Percentiles rank a stretch among this genome's conserved stretches.
These are phyloP conservation scores for Boletus barrowsii DNA, from an alignment of 768 basidiomycete genomes.

Conservation along the genomic window DNA sequence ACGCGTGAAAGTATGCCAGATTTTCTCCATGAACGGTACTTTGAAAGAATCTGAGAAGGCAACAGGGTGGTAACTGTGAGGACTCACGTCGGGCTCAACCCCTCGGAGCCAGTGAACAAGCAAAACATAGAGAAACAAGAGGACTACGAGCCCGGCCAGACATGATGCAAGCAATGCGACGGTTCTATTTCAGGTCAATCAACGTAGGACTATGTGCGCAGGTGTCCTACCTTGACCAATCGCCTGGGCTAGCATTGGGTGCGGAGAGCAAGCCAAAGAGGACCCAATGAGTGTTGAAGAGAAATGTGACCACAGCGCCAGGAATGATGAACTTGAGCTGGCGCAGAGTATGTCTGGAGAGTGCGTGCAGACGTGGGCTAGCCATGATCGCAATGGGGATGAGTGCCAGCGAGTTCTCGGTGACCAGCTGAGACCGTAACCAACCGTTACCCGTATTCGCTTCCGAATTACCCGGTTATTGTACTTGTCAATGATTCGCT, in stretches of 20 bases:
- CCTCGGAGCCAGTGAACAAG: conserved; percentile 65
- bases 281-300: conserved; percentile 52
- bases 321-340: conserved; percentile 78
- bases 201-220: neutral
- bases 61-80: neutral
- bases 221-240: conserved; percentile 50
- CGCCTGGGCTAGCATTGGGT: conserved; percentile 33
- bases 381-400: conserved; percentile 15
- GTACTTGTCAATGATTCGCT: neutral
- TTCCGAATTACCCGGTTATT: neutral
- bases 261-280: conserved; percentile 40
- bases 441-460: conserved; percentile 5
- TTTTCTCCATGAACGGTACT: conserved; percentile 76
- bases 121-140: conserved; percentile 71
- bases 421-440: conserved; percentile 13
- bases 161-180: conserved; percentile 52
- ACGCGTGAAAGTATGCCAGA: conserved; percentile 65
- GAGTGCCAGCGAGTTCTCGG: neutral
- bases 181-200: conserved; percentile 38
- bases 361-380: conserved; percentile 9
- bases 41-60: conserved; percentile 4
- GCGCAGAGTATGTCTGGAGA: conserved; percentile 51
- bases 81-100: conserved; percentile 64
- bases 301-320: conserved; percentile 62
- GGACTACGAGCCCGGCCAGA: conserved; percentile 58